A percentile compares a stretch with the other conserved stretches of the same genome.
Conservation (phyloP, 2,329 filamentous ascomycete genomes). For the Tolypocladium amazonense region DNA sequence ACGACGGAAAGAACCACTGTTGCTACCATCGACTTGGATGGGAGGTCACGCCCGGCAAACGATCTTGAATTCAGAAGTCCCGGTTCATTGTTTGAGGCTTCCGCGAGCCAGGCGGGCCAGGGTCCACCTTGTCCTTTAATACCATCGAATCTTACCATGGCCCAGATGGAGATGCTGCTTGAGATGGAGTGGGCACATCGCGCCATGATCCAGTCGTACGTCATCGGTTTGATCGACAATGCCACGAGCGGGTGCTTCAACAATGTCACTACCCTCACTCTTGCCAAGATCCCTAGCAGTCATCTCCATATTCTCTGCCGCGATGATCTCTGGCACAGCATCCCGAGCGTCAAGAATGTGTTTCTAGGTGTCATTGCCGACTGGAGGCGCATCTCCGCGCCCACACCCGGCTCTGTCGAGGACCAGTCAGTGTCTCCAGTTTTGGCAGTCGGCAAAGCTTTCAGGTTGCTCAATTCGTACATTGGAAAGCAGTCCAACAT, state of each 20-base stretch:
- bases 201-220: slow-evolving; percentile 57
- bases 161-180: slow-evolving; percentile 59
- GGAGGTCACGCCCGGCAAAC: slow-evolving; percentile 7
- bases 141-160: slow-evolving; percentile 43
- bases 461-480: slow-evolving; percentile 37
- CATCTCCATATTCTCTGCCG: slow-evolving; percentile 46
- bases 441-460: slow-evolving; percentile 38
- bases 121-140: slow-evolving; percentile 24
- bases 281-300: slow-evolving; percentile 54
- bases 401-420: slow-evolving; percentile 38
- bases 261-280: slow-evolving; percentile 46
- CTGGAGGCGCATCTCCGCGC: slow-evolving; percentile 49
- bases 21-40: slow-evolving; percentile 20
- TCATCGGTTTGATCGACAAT: slow-evolving; percentile 54
- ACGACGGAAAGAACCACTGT: slow-evolving; percentile 21
- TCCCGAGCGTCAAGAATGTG: slow-evolving; percentile 43
- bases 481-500: slow-evolving; percentile 39
- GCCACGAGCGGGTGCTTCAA: slow-evolving; percentile 32
- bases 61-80: background rate
- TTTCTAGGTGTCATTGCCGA: slow-evolving; percentile 53
- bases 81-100: background rate
- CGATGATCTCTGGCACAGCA: slow-evolving; percentile 49
- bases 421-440: slow-evolving; percentile 39
- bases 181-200: slow-evolving; percentile 60
- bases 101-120: background rate